These are phyloP conservation scores for Lasiodiplodia sp. DNA, from an alignment of 2,329 filamentous ascomycete species.

Conservation along the genomic window DNA sequence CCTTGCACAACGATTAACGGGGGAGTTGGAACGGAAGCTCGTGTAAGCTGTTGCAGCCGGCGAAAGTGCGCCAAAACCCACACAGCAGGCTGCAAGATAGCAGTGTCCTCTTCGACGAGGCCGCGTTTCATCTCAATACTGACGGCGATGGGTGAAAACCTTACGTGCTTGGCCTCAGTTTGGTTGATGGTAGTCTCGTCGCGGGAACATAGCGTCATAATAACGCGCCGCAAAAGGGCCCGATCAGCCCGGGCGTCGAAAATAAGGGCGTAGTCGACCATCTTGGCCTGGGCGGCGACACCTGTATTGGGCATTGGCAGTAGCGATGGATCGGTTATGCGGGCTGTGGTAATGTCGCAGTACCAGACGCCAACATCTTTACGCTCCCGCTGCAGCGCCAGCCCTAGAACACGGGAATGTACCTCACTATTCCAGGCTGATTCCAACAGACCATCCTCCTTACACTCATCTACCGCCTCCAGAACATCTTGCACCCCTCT, in stretches of 20 bases:
- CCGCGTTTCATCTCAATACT: slow-evolving; percentile 30
- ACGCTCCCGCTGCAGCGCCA: neutral
- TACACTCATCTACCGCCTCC: neutral
- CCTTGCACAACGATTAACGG: slow-evolving; percentile 29
- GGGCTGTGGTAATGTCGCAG: slow-evolving; percentile 2
- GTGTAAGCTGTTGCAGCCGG: slow-evolving; percentile 23
- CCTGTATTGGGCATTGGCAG: neutral
- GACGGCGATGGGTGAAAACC: slow-evolving; percentile 19
- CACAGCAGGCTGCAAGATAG: slow-evolving; percentile 26
- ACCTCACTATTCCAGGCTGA: slow-evolving; percentile 29
- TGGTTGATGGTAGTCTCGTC: slow-evolving; percentile 22
- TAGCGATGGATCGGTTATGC: slow-evolving; percentile 4
- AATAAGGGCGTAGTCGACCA: slow-evolving; percentile 29
- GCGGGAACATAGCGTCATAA: neutral
- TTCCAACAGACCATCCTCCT: slow-evolving; percentile 4
- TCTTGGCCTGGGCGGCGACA: neutral
- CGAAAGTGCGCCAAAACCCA: slow-evolving; percentile 29
- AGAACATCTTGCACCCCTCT: neutral
- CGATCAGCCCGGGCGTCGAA: slow-evolving; percentile 10
- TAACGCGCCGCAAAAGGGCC: neutral
- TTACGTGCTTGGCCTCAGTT: slow-evolving; percentile 11
- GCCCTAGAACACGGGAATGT: slow-evolving; percentile 19
- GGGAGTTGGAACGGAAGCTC: slow-evolving; percentile 8
- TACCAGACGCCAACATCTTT: neutral
- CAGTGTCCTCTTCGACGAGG: slow-evolving; percentile 16